Evolutionary conservation across 1,284 basidiomycete species (phyloP).

Genomic region (Microbotryum lychnidis-dioicae): DNA sequence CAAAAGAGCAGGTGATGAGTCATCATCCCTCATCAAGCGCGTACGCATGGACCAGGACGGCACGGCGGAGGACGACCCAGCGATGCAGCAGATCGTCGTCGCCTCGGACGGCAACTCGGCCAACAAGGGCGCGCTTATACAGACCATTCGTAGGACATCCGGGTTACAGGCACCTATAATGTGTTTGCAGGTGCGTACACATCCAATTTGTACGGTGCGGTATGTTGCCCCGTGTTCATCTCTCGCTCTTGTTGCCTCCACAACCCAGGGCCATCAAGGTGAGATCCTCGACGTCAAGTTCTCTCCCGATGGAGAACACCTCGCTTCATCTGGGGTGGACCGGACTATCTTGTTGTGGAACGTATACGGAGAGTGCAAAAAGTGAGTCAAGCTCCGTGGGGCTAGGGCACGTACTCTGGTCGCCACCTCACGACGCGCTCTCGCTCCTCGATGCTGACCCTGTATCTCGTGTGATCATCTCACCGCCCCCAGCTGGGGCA

Average conservation of each 20-base stretch:
- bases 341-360: slow-evolving; percentile 35
- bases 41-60: slow-evolving; percentile 26
- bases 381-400: slow-evolving; percentile 8
- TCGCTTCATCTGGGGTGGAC: slow-evolving; percentile 36
- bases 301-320: slow-evolving; percentile 32
- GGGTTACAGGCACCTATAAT: slow-evolving; percentile 35
- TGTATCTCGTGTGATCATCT: too few species aligned
- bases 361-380: slow-evolving; percentile 33
- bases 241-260: not conserved
- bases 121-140: slow-evolving; percentile 32
- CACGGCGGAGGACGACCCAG: slow-evolving; percentile 20
- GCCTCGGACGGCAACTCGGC: slow-evolving; percentile 21
- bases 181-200: slow-evolving; percentile 26
- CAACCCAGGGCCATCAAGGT: slow-evolving; percentile 27
- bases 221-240: not conserved
- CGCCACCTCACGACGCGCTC: not conserved
- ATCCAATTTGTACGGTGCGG: too few species aligned
- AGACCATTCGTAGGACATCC: slow-evolving; percentile 31
- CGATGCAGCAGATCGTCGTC: slow-evolving; percentile 31
- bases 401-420: not conserved
- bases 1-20: too few species aligned
- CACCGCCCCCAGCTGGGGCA: slow-evolving; percentile 19
- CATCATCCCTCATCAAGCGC: slow-evolving; percentile 25
- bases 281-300: slow-evolving; percentile 38
- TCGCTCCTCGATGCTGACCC: not conserved